Base-by-base conservation (phyloP, 164 flowering plant genomes). In the Dillenia turbinata region DNA sequence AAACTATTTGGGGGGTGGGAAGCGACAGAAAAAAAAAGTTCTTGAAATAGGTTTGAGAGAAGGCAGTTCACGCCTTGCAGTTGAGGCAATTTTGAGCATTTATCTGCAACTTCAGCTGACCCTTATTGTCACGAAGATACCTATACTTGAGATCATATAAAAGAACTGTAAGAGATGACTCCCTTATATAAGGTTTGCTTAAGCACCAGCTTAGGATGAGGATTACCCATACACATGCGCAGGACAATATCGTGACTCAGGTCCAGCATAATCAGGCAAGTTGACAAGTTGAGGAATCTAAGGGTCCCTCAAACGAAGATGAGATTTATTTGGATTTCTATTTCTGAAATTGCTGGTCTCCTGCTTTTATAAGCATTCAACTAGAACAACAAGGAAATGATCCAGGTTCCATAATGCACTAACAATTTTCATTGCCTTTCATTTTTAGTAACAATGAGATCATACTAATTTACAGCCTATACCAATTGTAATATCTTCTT, bases 71-170 rank as follows among this genome's bases (percentile, higher is more conserved):
- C 83, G 88, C 97, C 97, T 92, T 88, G 84, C 99, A 94, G 68
- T 91, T 97, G 52, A 94, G 77, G 77, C 99, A 91, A 71, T 91
- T 94, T 73, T 91, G 97, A 66, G 97, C 97, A 79, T 94, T 91
- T 49, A 91, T 89, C 56, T 91, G 96, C 75, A 94, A 77, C 81
- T 82, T 88, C 55, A 59, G 73, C 60, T 83, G 65, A 60, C 83
- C 88, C 44, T 70, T 63, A 49, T 89, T 96, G 73, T 88, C 81
- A 16, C 81, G 69, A 43, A 83, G 73, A 68, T 94, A 89, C 85
- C 97, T 91, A 57, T 17, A 70, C 46, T 61, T 47, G 51, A 60
- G 44, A 52, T 5, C 22, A 10, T n/a, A 43, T 13, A 52, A 66
- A 15, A 13, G 11, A 55, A 40, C n/a, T 8, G 45, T 53, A 7